Percentiles rank a stretch among this genome's conserved stretches.
phyloP scores from a whole-genome alignment of 495 filamentous ascomycete genomes.

The Lasiosphaeria hispida region DNA sequence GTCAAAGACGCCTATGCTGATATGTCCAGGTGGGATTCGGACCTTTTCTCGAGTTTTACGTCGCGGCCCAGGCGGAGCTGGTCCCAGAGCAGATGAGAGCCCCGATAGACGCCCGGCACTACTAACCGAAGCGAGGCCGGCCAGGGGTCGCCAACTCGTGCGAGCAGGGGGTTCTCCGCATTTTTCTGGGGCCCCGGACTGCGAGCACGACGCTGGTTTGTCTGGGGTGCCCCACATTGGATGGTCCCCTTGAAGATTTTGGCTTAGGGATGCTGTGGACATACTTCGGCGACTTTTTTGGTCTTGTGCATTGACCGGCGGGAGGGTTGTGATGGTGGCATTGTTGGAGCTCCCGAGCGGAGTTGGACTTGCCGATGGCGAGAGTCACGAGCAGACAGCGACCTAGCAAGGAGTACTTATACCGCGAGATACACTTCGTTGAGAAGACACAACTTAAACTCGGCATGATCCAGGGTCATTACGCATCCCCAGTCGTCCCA shows the following conservation, averaged over 20 bases:
- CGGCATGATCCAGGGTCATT: background rate
- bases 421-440: too few species aligned
- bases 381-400: background rate
- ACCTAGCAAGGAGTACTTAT: too few species aligned
- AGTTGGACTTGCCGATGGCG: background rate
- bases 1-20: too few species aligned
- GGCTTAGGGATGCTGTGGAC: background rate
- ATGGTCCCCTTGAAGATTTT: background rate
- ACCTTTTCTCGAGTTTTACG: too few species aligned
- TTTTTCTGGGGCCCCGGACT: constrained; percentile 25
- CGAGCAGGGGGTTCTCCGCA: constrained; percentile 6
- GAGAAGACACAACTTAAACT: too few species aligned
- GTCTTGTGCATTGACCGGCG: too few species aligned
- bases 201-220: background rate
- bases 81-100: too few species aligned
- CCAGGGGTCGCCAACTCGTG: background rate
- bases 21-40: too few species aligned
- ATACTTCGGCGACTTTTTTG: constrained; percentile 9
- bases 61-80: too few species aligned
- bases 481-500: background rate
- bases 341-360: background rate
- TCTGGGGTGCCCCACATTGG: too few species aligned
- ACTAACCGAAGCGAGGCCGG: constrained; percentile 6
- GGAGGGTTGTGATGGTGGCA: background rate
- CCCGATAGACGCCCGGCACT: constrained; percentile 11